phyloP scores from a whole-genome alignment of 768 basidiomycete species.

The Cystobasidium ongulense region DNA sequence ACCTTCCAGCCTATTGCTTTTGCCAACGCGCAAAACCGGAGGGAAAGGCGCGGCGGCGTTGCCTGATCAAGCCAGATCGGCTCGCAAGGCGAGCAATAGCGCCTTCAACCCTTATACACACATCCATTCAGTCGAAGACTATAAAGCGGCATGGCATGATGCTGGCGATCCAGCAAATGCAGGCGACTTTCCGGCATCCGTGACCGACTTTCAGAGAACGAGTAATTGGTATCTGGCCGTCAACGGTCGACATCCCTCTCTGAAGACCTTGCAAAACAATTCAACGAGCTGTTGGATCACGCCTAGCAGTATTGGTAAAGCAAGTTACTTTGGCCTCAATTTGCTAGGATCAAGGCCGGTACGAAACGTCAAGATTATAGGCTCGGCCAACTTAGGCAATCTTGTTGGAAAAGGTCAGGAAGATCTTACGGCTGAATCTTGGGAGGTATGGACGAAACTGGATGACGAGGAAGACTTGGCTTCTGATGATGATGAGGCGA shows the following conservation, averaged over 20 bases:
- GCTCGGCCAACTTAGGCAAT: slow-evolving; percentile 34
- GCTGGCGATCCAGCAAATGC: background rate
- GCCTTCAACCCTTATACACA: slow-evolving; percentile 3
- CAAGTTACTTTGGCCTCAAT: slow-evolving; percentile 35
- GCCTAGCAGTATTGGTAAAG: slow-evolving; percentile 19
- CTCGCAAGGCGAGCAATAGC: background rate
- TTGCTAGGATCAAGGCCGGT: slow-evolving; percentile 26
- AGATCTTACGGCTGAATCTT: slow-evolving; percentile 31
- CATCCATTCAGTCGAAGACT: background rate
- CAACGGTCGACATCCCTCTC: background rate
- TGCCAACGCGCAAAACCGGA: background rate
- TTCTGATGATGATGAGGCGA: background rate
- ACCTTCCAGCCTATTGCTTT: background rate
- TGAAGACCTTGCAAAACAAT: background rate
- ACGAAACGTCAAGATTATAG: slow-evolving; percentile 8
- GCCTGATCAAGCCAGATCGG: background rate
- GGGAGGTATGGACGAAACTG: slow-evolving; percentile 33
- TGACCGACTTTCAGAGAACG: background rate
- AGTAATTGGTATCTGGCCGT: background rate
- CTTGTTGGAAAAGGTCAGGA: slow-evolving; percentile 33
- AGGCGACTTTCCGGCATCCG: background rate
- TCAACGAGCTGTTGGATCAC: slow-evolving; percentile 15
- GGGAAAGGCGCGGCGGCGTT: background rate
- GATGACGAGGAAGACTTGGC: background rate
- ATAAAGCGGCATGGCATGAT: slow-evolving; percentile 1